Conservation (phyloP, 495 filamentous ascomycete species). For the Penicillium steckii region DNA sequence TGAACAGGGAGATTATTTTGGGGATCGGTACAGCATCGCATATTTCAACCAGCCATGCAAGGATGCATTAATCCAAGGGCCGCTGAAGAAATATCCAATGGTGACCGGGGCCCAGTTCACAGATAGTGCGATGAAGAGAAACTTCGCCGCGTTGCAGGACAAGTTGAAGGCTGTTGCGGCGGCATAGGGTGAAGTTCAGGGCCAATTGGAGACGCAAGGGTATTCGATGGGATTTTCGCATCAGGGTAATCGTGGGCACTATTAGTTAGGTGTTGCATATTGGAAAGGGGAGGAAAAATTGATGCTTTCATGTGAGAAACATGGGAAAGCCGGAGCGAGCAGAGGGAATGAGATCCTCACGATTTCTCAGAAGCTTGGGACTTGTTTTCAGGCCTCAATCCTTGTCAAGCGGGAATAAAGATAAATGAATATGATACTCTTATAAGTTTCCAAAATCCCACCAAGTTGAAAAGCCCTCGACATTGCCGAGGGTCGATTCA, state of each 20-base stretch:
- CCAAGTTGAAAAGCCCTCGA: slow-evolving; percentile 42
- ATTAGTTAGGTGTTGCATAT: slow-evolving; percentile 3
- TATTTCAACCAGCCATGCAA: slow-evolving; percentile 66
- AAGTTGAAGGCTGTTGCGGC: slow-evolving; percentile 29
- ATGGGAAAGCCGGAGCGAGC: not conserved
- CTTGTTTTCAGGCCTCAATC: slow-evolving; percentile 13
- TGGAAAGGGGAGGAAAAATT: not conserved
- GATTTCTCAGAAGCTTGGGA: not conserved
- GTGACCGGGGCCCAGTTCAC: slow-evolving; percentile 60
- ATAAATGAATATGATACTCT: slow-evolving; percentile 29
- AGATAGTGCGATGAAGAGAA: slow-evolving; percentile 55
- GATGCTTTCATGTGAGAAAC: not conserved
- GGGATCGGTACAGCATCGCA: slow-evolving; percentile 60
- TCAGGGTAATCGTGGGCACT: slow-evolving; percentile 14
- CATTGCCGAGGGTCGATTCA: slow-evolving; percentile 31
- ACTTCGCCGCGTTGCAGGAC: slow-evolving; percentile 46
- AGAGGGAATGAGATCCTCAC: not conserved
- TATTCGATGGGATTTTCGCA: slow-evolving; percentile 2
- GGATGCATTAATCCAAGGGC: slow-evolving; percentile 59
- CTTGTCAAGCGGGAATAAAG: slow-evolving; percentile 16
- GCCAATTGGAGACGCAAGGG: not conserved
- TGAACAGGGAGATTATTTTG: slow-evolving; percentile 52
- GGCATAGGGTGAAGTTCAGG: slow-evolving; percentile 14
- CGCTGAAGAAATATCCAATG: slow-evolving; percentile 57
- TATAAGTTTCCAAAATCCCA: slow-evolving; percentile 46